Base-by-base conservation (phyloP, 1,139 yeast genomes). In the Sugiyamaella neomexicana region DNA sequence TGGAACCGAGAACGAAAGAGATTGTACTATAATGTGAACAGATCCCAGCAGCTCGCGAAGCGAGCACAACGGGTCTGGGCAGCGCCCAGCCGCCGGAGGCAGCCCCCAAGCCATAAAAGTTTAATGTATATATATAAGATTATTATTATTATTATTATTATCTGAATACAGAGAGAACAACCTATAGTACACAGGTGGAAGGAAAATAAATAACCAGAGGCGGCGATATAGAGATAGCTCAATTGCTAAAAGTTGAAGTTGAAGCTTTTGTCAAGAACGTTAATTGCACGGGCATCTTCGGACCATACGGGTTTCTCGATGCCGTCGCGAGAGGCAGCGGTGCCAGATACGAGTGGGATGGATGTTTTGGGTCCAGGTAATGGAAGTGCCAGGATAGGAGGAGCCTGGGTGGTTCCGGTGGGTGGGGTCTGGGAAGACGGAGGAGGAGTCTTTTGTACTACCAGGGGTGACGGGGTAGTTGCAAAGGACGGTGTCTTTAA, bases 251-350 rank as follows among this genome's bases (percentile, higher is more conserved):
- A 20, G 32, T 25, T 42, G 31, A 57, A 52, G 40, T 57, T 58
- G 40, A 66, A 62, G 27, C 65, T 61, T 46, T 60, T 56, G 52
- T 68, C 69, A 40, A 68, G 62, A 12, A 65, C 70, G 47, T 65
- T 64, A 38, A 68, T 65, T 23, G 70, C 70, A 7, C 71, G 56
- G 20, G 60, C 61, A 50, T 68, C 72, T 53, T 68, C 72, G 29
- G 66, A 63, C 65, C 68, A 68, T 15, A 59, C 50, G 7, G 61
- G 63, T 50, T 61, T 62, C 12, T 62, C 67, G 36, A 57, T 52
- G 15, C 29, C 29, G 23, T 45, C 49, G n/a, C 50, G 43, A 65
- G 51, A n/a, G 13, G 50, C 36, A 9, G 32, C 20, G 13, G 46
- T 29, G 15, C 29, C 34, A 29, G 38, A 15, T 1, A 40, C 27